Evolutionary conservation across 1,284 basidiomycete genomes (phyloP).

Genomic region (Leccinum discolor): DNA sequence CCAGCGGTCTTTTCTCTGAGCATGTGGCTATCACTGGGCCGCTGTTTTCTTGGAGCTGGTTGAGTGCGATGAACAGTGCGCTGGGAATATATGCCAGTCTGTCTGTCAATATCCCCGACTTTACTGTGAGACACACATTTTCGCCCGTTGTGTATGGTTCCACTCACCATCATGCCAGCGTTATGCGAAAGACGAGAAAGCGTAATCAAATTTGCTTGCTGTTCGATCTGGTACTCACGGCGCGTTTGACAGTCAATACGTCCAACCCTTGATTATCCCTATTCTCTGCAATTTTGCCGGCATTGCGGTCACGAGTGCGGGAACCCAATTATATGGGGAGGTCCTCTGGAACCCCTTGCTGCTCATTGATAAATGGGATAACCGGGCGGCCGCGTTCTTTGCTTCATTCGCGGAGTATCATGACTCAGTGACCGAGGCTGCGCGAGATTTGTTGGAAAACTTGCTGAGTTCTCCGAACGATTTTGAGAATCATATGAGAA

Average conservation of each 20-base stretch:
- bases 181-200: conserved; percentile 32
- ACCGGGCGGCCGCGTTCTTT: conserved; percentile 71
- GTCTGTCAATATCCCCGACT: conserved; percentile 63
- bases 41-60: conserved; percentile 52
- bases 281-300: conserved; percentile 60
- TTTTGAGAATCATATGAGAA: too few species aligned
- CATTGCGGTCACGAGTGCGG: conserved; percentile 55
- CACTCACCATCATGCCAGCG: conserved; percentile 20
- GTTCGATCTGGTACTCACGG: conserved; percentile 7
- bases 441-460: too few species aligned
- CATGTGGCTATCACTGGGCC: conserved; percentile 34
- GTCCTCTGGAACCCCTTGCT: conserved; percentile 42
- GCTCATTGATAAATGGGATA: conserved; percentile 60
- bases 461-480: too few species aligned
- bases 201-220: conserved; percentile 14
- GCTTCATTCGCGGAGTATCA: conserved; percentile 42
- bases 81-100: conserved; percentile 53
- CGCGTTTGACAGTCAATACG: conserved; percentile 42
- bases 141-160: not conserved
- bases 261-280: conserved; percentile 63
- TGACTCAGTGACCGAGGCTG: too few species aligned
- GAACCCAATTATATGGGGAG: conserved; percentile 42
- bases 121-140: conserved; percentile 38
- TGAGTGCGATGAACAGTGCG: conserved; percentile 57
- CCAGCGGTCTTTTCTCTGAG: conserved; percentile 43